Conservation (phyloP, 1,284 basidiomycete genomes). For the Omphalotus olearius region DNA sequence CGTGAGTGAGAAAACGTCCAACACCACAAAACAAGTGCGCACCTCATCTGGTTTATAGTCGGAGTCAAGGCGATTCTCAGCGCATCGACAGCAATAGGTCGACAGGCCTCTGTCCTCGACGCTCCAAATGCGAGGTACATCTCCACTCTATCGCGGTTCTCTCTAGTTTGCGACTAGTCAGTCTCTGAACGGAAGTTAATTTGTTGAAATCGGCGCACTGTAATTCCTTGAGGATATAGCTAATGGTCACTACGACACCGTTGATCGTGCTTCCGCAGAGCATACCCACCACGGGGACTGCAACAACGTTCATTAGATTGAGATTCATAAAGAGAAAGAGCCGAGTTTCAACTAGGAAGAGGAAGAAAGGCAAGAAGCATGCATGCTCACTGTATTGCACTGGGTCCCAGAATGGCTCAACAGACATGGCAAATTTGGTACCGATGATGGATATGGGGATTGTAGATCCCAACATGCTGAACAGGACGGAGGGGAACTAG, state of each 20-base stretch:
- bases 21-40: constrained; percentile 16
- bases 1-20: background rate
- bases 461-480: constrained; percentile 70
- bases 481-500: constrained; percentile 70
- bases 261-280: constrained; percentile 78
- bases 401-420: constrained; percentile 77
- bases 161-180: constrained; percentile 35
- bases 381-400: constrained; percentile 63
- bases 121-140: constrained; percentile 83
- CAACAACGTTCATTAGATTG: background rate
- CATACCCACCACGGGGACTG: constrained; percentile 88
- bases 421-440: constrained; percentile 71
- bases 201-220: constrained; percentile 37
- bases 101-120: constrained; percentile 73
- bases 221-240: constrained; percentile 62
- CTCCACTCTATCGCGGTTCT: constrained; percentile 81
- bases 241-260: constrained; percentile 65
- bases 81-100: constrained; percentile 72
- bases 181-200: background rate
- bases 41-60: constrained; percentile 85
- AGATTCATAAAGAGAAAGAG: too few species aligned
- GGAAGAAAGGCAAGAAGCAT: background rate
- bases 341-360: too few species aligned
- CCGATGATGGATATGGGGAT: constrained; percentile 81
- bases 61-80: constrained; percentile 77